Evolutionary conservation across 495 filamentous ascomycete species (phyloP), one percentile per base, ranked within the genome.

Genomic region (Delitschia confertaspora): DNA sequence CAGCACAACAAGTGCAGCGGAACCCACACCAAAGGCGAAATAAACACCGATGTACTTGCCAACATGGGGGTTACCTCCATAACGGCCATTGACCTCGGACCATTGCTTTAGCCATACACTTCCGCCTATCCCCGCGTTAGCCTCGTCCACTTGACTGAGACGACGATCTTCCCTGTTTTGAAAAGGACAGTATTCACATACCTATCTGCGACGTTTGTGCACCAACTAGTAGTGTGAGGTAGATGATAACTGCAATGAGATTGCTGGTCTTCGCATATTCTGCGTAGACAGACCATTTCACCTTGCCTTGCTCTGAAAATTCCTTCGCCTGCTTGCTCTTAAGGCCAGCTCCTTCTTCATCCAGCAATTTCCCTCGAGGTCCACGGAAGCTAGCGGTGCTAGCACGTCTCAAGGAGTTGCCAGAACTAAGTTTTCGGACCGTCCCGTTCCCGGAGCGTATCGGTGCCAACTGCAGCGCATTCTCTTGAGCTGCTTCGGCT

Each of bases 31-130:
- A 62, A 99, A 83, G 18, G 83, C 85, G 60, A 96, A 83, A 64
- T 96, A 99, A 46, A 96, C 72, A 20, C 89, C 88, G 52, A 99
- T 82, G 59, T 89, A 96, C 59, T 85, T 93, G 38, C 81, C 93
- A 41, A 87, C 73, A 10, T 85, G 49, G 20, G 76, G 74, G 56
- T 95, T 95, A 31, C 65, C 55, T 33, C 79, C 80, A 37, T 69
- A 67, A 26, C 69, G 45, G 51, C 76, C 71, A 57, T 95, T 96
- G 40, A 56, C 57, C 50, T 95, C 86, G 26, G 91, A 74, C 89
- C 91, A 96, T 34, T 74, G 62, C 67, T 99, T 95, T 40, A 99
- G 70, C 93, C 93, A 99, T 45, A 89, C 70, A 53, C 79, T 94
- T 22, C 84, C 89, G 33, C 72, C 69, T 66, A 33, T 26, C 18